Percentiles rank a stretch among this genome's conserved stretches.
phyloP scores from a whole-genome alignment of 2,329 filamentous ascomycete species.

The Daldinia eschscholtzii region DNA sequence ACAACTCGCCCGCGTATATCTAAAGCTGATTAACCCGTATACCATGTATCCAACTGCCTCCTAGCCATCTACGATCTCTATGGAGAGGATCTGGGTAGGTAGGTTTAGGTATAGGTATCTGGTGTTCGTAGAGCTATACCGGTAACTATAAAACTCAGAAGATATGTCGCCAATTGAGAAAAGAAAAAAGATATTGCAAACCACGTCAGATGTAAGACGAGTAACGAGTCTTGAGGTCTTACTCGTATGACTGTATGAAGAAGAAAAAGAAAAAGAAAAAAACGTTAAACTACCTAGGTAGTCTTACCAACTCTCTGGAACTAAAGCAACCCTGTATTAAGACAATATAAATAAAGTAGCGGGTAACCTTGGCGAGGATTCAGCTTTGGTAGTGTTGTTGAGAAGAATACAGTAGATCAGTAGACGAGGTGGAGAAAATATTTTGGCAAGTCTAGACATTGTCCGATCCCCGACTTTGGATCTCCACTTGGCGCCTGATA shows the following conservation, averaged over 20 bases:
- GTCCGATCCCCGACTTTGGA: conserved; percentile 2
- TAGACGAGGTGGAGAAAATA: neutral
- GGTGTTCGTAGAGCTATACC: neutral
- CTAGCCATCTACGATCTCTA: neutral
- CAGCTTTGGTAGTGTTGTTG: neutral
- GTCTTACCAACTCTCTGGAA: conserved; percentile 16
- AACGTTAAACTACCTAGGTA: neutral
- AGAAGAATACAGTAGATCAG: neutral
- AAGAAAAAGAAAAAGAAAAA: neutral
- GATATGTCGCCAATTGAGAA: neutral
- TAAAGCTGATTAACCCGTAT: neutral
- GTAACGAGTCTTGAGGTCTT: neutral
- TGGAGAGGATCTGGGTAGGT: neutral
- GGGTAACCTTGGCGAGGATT: conserved; percentile 31
- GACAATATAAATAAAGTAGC: conserved; percentile 15
- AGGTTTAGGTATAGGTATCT: neutral
- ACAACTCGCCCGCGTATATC: conserved; percentile 8
- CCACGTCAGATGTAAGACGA: neutral
- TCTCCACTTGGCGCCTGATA: neutral
- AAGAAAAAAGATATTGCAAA: neutral
- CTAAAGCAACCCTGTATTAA: conserved; percentile 19
- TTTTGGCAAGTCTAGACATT: neutral
- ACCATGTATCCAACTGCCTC: neutral
- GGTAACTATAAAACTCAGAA: neutral
- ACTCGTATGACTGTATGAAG: conserved; percentile 10